Evolutionary conservation across 768 basidiomycete species (phyloP), one percentile per base, ranked within the genome.

Genomic region (Tephrocybe sp.): DNA sequence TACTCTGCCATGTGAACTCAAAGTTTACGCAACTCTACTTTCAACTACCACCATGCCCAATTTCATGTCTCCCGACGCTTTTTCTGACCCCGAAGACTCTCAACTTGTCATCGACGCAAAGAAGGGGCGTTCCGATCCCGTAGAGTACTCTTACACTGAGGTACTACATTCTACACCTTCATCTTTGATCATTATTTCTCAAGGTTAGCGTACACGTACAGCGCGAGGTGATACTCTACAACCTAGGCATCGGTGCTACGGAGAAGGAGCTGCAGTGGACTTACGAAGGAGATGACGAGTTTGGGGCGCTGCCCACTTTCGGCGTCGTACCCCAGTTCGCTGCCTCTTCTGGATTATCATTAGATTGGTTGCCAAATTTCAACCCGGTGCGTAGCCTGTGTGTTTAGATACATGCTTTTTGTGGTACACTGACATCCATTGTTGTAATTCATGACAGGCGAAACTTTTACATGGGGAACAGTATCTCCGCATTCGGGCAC

Each of bases 391-490:
- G 83, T 68, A 9, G 11, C 12, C n/a, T n/a, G n/a, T 53, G 14
- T 39, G 14, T 13, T 16, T 16, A 26, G 32, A 11, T 45, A 26
- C 26, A 26, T 26, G 26, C 26, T 26, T 26, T 26, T 26, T 7
- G 26, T 26, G 26, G 30, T 35, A 6, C 16, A 19, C 22, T 47
- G 23, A 52, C 7, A 26, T 30, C 5, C 22, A 33, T 12, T 4
- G n/a, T 14, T 10, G 3, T 20, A 5, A 31, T 34, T 20, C 17
- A 17, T 38, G 43, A 2, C 54, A 93, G 92, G 92, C 94, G 41
- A 98, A 92, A 70, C 76, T 99, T n/a, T 79, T 99, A 14, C 97
- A 99, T 65, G 97, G 97, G 39, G 97, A 99, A 65, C 97, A 98
- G 62, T 98, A 92, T 68, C 72, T 99, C 59, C 79, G 83, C 53